Evolutionary conservation across 345 rosid genomes (phyloP), one percentile per base, ranked within the genome.

Genomic region (Turritis glabra): DNA sequence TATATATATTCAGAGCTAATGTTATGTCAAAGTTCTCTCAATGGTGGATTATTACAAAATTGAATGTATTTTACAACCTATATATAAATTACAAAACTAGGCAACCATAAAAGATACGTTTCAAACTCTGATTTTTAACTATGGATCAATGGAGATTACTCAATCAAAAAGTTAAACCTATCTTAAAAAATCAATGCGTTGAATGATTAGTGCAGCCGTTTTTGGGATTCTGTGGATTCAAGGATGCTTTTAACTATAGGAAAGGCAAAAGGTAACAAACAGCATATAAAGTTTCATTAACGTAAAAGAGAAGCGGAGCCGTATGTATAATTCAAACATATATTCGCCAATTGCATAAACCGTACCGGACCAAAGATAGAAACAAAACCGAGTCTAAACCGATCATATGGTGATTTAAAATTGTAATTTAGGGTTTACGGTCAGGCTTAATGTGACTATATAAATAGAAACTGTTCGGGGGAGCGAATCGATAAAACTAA

Each of bases 291-390:
- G n/a, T n/a, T n/a, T n/a, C n/a, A n/a, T n/a, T n/a, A n/a, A 27
- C 37, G 4, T 32, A 32, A 8, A 32, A 32, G 1, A 32, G 9
- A 32, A 32, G 37, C 10, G 7, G 37, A 32, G 37, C 37, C 37
- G 37, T 8, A 2, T 25, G 2, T 15, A 13, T 43, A n/a, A 5
- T 15, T 43, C n/a, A 38, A 3, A 30, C 4, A 59, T 7, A 22
- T 3, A 46, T 44, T 9, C 19, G 29, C 13, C 10, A 53, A 37
- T 11, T 26, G 12, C 22, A 30, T 9, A n/a, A 67, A 66, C n/a
- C n/a, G n/a, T n/a, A 66, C 73, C 62, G 73, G 19, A 51, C 60
- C 59, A 50, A 23, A 12, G 9, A 47, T 47, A 3, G 13, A 15
- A 51, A 11, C 25, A 2, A 55, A 51, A 53, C 58, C 35, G 29